Evolutionary conservation across 225 moss, liverwort and hornwort genomes (phyloP), one percentile per base, ranked within the genome.

Genomic region (Climacium dendroides): DNA sequence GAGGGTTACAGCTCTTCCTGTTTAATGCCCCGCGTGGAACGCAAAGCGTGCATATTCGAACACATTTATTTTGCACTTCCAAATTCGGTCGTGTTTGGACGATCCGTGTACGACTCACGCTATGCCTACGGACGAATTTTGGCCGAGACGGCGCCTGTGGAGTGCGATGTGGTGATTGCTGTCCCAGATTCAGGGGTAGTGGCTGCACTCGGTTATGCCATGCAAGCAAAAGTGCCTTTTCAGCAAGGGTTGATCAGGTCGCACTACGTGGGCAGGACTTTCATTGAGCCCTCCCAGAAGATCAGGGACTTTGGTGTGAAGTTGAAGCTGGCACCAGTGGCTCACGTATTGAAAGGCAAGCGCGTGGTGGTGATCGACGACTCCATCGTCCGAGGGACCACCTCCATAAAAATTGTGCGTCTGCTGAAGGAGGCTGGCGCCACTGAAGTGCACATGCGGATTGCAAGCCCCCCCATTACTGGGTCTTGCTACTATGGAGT

Each of bases 401-500:
- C 98, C 3, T 97, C 97, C 32, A 96, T 95, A 14, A 96, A 98
- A 82, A 98, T 98, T 20, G 98, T 98, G 74, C 94, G 98, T 54
- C 92, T 98, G 20, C 95, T 98, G 4, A 95, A 97, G 91, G 98
- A 95, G 72, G 98, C 97, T 5, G 98, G 98, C 74, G 97, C 97
- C 18, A 96, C 95, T 16, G 97, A 97, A 86, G 98, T 98, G 13
- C 98, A 98, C 83, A 89, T 98, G 95, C 89, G 98, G 60, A 98
- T 98, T 70, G 97, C 98, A 7, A 98, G 98, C 62, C 98, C 98
- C 19, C 98, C 98, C 15, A 98, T 98, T 23, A 94, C 94, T 4
- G 98, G 98, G 14, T 97, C 97, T 65, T 98, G 98, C 83, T 98
- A 97, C 78, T 97, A 98, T 72, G 98, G 98, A 26, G 98, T 98